phyloP scores from a whole-genome alignment of 805 yeast genomes.

The Metschnikowia shivogae region DNA sequence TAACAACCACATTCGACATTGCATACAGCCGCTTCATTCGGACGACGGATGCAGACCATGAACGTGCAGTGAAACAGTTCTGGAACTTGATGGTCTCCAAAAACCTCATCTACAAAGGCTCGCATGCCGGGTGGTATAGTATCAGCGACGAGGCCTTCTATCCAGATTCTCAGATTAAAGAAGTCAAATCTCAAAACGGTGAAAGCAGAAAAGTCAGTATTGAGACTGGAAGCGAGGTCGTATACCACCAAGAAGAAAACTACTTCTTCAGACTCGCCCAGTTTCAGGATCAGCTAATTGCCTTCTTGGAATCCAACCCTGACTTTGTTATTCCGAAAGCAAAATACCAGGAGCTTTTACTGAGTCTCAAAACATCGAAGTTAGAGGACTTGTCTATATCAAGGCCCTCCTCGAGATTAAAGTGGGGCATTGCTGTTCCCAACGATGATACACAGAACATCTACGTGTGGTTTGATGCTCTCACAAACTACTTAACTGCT shows the following conservation, averaged over 20 bases:
- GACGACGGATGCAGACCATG: conserved; percentile 84
- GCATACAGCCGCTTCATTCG: conserved; percentile 75
- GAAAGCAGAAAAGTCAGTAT: conserved; percentile 40
- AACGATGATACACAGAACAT: conserved; percentile 70
- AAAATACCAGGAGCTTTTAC: conserved; percentile 50
- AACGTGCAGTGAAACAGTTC: conserved; percentile 55
- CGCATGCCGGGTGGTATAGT: conserved; percentile 93
- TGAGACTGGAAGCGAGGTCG: conserved; percentile 76
- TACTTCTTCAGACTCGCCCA: conserved; percentile 75
- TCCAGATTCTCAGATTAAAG: conserved; percentile 70
- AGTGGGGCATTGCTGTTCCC: conserved; percentile 93
- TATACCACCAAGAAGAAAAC: conserved; percentile 73
- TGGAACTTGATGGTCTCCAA: conserved; percentile 62
- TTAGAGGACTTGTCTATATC: conserved; percentile 80
- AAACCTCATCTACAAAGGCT: conserved; percentile 74
- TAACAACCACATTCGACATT: conserved; percentile 59
- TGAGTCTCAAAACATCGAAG: conserved; percentile 47
- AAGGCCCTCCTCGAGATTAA: conserved; percentile 69
- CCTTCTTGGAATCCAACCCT: conserved; percentile 45
- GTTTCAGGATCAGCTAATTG: conserved; percentile 54
- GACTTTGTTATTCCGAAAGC: conserved; percentile 63
- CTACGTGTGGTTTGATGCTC: conserved; percentile 97
- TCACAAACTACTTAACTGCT: conserved; percentile 77
- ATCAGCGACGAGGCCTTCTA: conserved; percentile 92
- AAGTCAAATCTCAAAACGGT: conserved; percentile 22